Base-by-base conservation (phyloP, 352 stramenopile genomes). In the Pythium dissotocum region DNA sequence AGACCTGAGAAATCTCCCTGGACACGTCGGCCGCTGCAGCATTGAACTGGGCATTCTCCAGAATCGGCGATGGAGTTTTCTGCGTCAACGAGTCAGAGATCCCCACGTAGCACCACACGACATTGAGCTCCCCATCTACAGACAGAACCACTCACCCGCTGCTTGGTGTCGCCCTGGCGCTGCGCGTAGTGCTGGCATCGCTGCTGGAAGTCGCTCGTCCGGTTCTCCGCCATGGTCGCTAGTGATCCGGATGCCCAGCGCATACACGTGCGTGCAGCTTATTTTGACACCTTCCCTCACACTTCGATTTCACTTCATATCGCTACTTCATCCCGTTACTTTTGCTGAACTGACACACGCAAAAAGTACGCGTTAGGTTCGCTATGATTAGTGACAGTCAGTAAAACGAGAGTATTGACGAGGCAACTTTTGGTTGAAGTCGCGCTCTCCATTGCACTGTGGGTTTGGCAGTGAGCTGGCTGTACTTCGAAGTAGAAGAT, bases 21-120 rank as follows among this genome's bases (percentile, higher is more conserved):
- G 87, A 94, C 51, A 94, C 86, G 56, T 93, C 87, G 24, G 80
- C 91, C 21, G 87, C 87, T 0, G 84, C 83, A 10, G 84, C 85
- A 61, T 91, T 94, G 64, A 94, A 94, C 64, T 93, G 82, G 7
- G 76, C 78, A 70, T 90, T 92, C 73, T 93, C 83, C 58, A 89
- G 77, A 30, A 92, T 73, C 16, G 78, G 73, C 26, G 73, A 78
- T 21, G 78, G 80, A 13, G 69, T 59, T 21, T 77, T 75, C 77
- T 91, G 78, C 72, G 32, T 53, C 42, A 49, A 2, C 2, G 7
- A n/a, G 5, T 54, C 24, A n/a, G 14, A 60, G 14, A 2, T 14
- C 40, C n/a, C 33, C 4, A 36, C 10, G 28, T 44, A 24, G 28
- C 4, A 26, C 18, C 24, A 46, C 10, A 18, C 12, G 30, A 0